These are phyloP conservation scores for Rhynchosporium secalis DNA, from an alignment of 2,329 filamentous ascomycete genomes.

Conservation along the genomic window DNA sequence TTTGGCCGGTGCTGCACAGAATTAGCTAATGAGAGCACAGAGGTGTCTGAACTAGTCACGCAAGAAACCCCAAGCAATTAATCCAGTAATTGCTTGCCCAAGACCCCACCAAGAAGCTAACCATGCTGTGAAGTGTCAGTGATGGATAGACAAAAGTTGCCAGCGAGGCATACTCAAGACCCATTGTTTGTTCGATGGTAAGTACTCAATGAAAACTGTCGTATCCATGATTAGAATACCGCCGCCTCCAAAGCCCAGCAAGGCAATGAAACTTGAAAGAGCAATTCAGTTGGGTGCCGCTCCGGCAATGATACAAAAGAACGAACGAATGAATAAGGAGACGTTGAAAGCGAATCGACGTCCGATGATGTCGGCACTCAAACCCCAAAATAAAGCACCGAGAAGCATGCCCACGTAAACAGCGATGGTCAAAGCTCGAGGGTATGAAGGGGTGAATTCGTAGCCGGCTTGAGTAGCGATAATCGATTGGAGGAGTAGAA, in stretches of 20 bases:
- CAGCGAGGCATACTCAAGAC: constrained; percentile 46
- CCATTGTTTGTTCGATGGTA: constrained; percentile 62
- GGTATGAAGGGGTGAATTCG: constrained; percentile 59
- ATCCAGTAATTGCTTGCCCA: constrained; percentile 36
- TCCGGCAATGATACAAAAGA: constrained; percentile 65
- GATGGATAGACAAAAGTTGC: not conserved
- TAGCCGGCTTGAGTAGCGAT: constrained; percentile 57
- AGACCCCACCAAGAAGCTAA: constrained; percentile 58
- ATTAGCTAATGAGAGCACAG: not conserved
- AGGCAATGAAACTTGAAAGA: constrained; percentile 61
- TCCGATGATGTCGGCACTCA: constrained; percentile 67
- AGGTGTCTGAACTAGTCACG: constrained; percentile 15
- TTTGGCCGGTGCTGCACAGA: constrained; percentile 43
- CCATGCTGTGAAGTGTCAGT: constrained; percentile 41
- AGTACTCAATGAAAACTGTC: constrained; percentile 53
- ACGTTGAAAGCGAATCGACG: constrained; percentile 68
- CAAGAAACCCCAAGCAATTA: constrained; percentile 36
- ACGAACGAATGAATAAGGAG: constrained; percentile 61
- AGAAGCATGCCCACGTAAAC: constrained; percentile 57
- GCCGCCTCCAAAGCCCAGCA: constrained; percentile 64
- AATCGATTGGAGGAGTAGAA: constrained; percentile 62
- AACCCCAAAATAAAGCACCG: constrained; percentile 67
- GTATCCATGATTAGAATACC: constrained; percentile 56
- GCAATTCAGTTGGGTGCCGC: constrained; percentile 66
- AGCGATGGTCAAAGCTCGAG: constrained; percentile 60